Base-by-base conservation (phyloP, 139 green algal species). In the Chlamydomonas applanata region DNA sequence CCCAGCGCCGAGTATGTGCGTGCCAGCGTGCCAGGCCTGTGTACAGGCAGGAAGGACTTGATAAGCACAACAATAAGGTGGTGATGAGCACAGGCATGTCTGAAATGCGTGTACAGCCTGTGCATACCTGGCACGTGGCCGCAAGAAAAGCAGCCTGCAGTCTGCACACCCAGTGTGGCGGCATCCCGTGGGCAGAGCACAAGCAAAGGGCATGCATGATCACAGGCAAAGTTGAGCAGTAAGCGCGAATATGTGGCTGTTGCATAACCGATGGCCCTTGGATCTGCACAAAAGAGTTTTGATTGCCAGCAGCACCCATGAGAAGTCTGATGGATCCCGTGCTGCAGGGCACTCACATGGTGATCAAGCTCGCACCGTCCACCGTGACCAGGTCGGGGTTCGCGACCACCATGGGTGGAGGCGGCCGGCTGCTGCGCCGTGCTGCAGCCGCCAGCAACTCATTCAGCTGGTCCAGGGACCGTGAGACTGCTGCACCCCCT, bases 11-110 rank as follows among this genome's bases (percentile, higher is more conserved):
- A 24, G 64, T 94, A 97, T 34, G 44, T 86, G 22, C 64, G 32
- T 0, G 83, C 91, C n/a, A 97, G 65, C 4, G 79, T 90, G 33
- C 92, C 92, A 7, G 92, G 92, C 92, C 96, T 97, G 9, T 54
- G 3, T 86, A 46, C 32, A 95, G 86, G 22, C 69, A 61, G 14
- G 54, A n/a, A n/a, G n/a, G n/a, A n/a, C 54, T 14, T 46, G 63
- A 24, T 74, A 74, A 71, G 79, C 74, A 68, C 3, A n/a, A 44
- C 13, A 24, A 9, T n/a, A n/a, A 27, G 11, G 30, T 40, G 63
- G 27, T 9, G 14, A 70, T 70, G 17, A 45, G 29, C 20, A 27
- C 14, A 70, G 1, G 0, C 32, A 25, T 13, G 20, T 27, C 29
- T 49, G 63, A 11, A 49, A 45, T n/a, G n/a, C n/a, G n/a, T n/a